These are phyloP conservation scores for Solanum clarkiae DNA, from an alignment of 257 asterid species.

Conservation along the genomic window DNA sequence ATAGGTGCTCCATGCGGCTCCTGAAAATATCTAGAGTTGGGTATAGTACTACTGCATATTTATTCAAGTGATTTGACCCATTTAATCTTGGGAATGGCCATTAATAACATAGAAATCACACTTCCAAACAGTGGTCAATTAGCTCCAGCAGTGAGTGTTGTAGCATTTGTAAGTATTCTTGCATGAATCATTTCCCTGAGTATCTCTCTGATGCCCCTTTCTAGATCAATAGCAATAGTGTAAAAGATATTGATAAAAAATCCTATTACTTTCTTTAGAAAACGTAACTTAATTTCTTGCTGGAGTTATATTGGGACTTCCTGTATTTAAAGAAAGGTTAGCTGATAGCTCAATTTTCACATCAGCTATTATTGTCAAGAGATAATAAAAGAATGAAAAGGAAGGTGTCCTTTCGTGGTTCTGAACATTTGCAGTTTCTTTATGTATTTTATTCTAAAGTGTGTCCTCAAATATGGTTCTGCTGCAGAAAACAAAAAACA, in stretches of 20 bases:
- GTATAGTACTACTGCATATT: not conserved
- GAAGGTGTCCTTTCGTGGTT: not conserved
- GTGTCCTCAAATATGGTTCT: not conserved
- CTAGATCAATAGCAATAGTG: not conserved
- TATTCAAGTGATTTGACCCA: not conserved
- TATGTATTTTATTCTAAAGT: not conserved
- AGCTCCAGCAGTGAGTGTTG: not conserved
- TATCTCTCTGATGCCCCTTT: not conserved
- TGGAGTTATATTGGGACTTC: not conserved
- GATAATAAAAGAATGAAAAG: not conserved
- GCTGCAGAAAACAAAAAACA: constrained; percentile 57
- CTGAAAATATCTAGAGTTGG: not conserved
- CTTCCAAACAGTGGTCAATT: not conserved
- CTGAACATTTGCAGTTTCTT: not conserved
- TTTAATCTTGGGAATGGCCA: not conserved
- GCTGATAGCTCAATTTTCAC: not conserved
- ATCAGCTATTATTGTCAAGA: not conserved
- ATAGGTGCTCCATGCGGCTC: not conserved
- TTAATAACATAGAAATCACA: not conserved
- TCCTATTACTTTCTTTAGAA: not conserved
- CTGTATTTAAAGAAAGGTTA: not conserved
- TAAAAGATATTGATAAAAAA: not conserved
- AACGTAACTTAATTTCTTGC: not conserved
- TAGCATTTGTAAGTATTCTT: not conserved
- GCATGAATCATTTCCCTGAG: not conserved